Base-by-base conservation (phyloP, 2,329 filamentous ascomycete genomes). In the Hypoxylon sp. region DNA sequence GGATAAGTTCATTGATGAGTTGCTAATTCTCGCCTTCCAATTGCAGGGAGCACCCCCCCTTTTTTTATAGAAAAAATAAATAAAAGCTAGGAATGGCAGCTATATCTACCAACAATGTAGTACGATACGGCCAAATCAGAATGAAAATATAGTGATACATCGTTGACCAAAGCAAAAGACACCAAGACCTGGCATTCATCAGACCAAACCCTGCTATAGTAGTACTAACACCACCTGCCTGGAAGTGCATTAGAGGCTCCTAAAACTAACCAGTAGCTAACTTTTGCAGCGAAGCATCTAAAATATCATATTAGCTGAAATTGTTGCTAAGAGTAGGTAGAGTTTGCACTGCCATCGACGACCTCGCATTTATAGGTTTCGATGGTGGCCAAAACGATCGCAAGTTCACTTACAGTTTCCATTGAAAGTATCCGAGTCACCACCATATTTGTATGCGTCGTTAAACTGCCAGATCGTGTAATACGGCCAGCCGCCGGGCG, bases 391-490 rank as follows among this genome's bases (percentile, higher is more conserved):
- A 19, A 13, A 23, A 36, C 11, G 10, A 23, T 43, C 11, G 10
- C 7, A 32, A 48, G 9, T 19, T 13, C 34, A 60, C 63, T 32
- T 51, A 69, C 63, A 10, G 13, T 76, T 74, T 0, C 85, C 85
- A 72, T 86, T 87, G 69, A 86, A 87, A 6, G 80, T 73, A 68
- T 87, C 84, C 11, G 82, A 83, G 68, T 87, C 84, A 0, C 85
- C 85, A n/a, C 85, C 84, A 73, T 83, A 85, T 11, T 74, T 67
- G 66, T 85, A 86, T 4, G 73, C 74, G 65, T 86, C 82, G 28
- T 79, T 76, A 71, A 85, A 82, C 78, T 87, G 86, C 85, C 86
- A 88, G 71, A 88, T 82, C 7, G 83, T 86, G 73, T 87, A 81
- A 71, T 77, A 83, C 1, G 79, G 73, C 86, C 85, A 88, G 17